Base-by-base conservation (phyloP, 306 rosid species). In the Vigna angularis region DNA sequence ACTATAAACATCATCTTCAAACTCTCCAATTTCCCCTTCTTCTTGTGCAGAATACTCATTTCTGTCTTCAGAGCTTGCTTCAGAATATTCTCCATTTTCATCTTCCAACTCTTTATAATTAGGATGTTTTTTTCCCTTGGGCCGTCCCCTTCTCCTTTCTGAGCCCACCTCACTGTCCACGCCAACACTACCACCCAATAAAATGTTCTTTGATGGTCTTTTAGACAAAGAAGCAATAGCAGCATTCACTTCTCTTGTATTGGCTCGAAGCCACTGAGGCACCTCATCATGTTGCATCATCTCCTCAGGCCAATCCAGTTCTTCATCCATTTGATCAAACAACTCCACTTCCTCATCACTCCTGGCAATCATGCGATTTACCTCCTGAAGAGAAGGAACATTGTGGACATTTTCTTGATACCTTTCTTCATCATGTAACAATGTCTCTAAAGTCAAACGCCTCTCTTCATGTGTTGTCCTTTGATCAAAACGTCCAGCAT, bases 401-500 rank as follows among this genome's bases (percentile, higher is more conserved):
- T 95, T 89, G 68, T 92, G 98, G 68, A 95, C 84, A 58, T 92
- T 95, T 86, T 95, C 97, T 87, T 95, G 98, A 78, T 91, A 90
- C 82, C 98, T 87, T 85, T 95, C 98, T 57, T 95, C 98, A 48
- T 95, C 98, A 77, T 95, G 98, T 76, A 95, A 84, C 73, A 95
- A 88, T 53, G 98, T 95, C 88, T 95, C 98, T 57, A 95, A 68
- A 72, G 98, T 95, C 88, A 91, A 66, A 68, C 97, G 98, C 55
- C 98, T 91, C 83, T 95, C 98, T 85, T 92, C 98, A 81, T 95
- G 98, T 20, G 98, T 92, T 66, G 98, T 95, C 82, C 98, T 86
- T 79, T 95, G 98, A 86, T 95, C 98, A 88, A 95, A 95, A 76
- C 98, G 98, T 77, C 98, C 98, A 63, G 98, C 97, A 87, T 95